Base-by-base conservation (phyloP, 1,139 yeast genomes). In the Yamadazyma songkhlaensis region DNA sequence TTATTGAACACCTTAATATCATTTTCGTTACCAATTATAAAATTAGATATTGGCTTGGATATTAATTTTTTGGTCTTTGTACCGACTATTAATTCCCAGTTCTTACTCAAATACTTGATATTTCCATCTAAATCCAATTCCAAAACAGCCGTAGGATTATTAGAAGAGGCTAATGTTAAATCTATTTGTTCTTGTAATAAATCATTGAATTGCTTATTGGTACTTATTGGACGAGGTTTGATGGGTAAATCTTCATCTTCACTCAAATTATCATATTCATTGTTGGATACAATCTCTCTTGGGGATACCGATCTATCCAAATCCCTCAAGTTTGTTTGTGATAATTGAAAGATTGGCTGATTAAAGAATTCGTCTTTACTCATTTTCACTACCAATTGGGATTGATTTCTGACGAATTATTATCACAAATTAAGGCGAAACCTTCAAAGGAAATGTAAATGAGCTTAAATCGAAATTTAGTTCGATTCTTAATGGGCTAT, bases 71-170 rank as follows among this genome's bases (percentile, higher is more conserved):
- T 61, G 9, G 78, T 66, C 11, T 69, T 67, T 0, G 90, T 81
- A 2, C 95, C 94, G 11, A 81, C 83, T 9, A 89, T 72, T 8
- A 72, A 53, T 48, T 81, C 84, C 97, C 97, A 90, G 45, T 83
- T 78, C 44, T 74, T 74, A 45, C 92, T 78, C 25, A 89, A 58
- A 55, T 85, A 86, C 37, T 77, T 75, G n/a, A 92, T 80, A 29
- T 73, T 77, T 13, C 96, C 89, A 50, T 82, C 83, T 52, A 88
- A 64, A 51, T 84, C 92, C 41, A 92, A 63, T 58, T 92, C 98
- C 65, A 92, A 64, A 1, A 92, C 83, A n/a, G 83, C 78, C n/a
- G 89, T 82, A 4, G 88, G 88, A 48, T 82, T 84, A 45, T 77
- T 74, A 9, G 81, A 74, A 13, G 85, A 78, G 1, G 90, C 90